Evolutionary conservation across 768 basidiomycete species (phyloP), one percentile per base, ranked within the genome.

Genomic region (Phlebiopsis gigantea): DNA sequence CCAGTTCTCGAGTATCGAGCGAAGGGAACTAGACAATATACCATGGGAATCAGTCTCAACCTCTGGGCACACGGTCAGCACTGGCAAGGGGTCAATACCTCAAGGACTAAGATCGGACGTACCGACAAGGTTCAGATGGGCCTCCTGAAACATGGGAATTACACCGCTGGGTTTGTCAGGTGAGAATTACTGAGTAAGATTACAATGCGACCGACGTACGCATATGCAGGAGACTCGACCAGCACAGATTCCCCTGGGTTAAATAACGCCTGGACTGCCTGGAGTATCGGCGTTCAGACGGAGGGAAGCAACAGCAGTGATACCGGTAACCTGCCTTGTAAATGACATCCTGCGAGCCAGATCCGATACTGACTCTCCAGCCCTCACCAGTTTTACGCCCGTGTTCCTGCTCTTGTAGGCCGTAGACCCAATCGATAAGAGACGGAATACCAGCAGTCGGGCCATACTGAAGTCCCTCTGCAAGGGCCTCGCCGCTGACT

Each of bases 311-410:
- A n/a, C n/a, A 41, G 39, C n/a, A n/a, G n/a, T n/a, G n/a, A n/a
- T n/a, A 31, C 28, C 5, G 25, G 47, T 14, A 10, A 62, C 74
- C 2, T 56, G 88, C 93, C 81, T 96, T 97, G 73, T 79, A 88
- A 46, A 98, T 81, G 57, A 93, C 69, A 75, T 97, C 93, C 72
- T 98, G 97, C 45, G 90, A 91, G 6, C 96, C 96, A 29, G 79
- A 78, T 2, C 94, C 93, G 7, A 97, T 73, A 39, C 83, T 85
- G 7, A 94, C 69, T 44, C 78, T 74, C 94, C 94, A 99, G 7
- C 84, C 85, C 62, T 72, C 71, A 1, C 75, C 79, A 48, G 66
- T 69, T 57, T 75, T 76, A 53, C 92, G 75, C 12, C 81, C 81
- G 64, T 98, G 96, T 46, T 78, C 77, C 7, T 68, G 65, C 64